Conservation (phyloP, 1,284 basidiomycete species). For the Moesziomyces sp. region DNA sequence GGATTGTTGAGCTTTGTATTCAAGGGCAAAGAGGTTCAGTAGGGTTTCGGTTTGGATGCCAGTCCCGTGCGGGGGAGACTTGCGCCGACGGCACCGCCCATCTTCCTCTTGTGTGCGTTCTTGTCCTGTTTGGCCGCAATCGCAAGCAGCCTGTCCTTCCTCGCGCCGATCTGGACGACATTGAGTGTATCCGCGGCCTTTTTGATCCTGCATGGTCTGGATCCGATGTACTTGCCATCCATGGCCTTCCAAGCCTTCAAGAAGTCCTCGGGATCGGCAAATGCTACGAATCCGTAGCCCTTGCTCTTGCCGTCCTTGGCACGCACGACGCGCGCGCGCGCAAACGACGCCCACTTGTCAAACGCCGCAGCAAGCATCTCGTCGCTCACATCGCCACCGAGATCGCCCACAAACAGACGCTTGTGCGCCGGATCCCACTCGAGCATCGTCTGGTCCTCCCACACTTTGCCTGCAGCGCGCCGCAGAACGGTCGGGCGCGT, state of each 20-base stretch:
- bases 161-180: constrained; percentile 58
- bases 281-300: constrained; percentile 92
- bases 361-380: constrained; percentile 92
- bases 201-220: constrained; percentile 63
- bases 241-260: constrained; percentile 99
- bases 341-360: constrained; percentile 85
- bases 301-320: constrained; percentile 84
- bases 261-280: constrained; percentile 98
- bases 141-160: constrained; percentile 64
- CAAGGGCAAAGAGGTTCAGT: no score
- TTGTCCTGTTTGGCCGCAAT: constrained; percentile 56
- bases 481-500: constrained; percentile 93
- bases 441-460: constrained; percentile 96
- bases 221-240: constrained; percentile 78
- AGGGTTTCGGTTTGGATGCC: not conserved
- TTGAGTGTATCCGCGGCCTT: constrained; percentile 61
- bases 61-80: constrained; percentile 43
- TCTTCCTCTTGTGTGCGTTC: constrained; percentile 52
- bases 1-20: not conserved
- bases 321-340: constrained; percentile 94
- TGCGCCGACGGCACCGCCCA: constrained; percentile 65
- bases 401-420: constrained; percentile 94
- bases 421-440: constrained; percentile 99
- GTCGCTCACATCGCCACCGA: constrained; percentile 98
- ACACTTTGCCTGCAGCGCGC: constrained; percentile 92